These are phyloP conservation scores for Boehmeria nivea DNA, from an alignment of 306 rosid genomes.

Conservation along the genomic window DNA sequence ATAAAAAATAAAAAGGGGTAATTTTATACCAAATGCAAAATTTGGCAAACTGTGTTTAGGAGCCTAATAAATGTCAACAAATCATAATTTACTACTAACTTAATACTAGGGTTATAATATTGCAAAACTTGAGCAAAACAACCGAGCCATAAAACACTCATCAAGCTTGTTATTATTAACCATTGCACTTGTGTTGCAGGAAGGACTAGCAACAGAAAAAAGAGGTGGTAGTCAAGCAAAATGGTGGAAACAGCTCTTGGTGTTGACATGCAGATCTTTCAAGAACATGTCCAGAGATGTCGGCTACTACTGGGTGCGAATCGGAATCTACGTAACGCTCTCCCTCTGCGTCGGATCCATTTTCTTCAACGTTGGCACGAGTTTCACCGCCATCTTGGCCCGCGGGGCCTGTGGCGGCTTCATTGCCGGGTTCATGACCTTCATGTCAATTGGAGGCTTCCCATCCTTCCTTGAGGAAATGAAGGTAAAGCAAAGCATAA, in stretches of 20 bases:
- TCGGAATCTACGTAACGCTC: constrained; percentile 46
- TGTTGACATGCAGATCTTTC: constrained; percentile 65
- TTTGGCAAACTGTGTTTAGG: too few relatives aligned
- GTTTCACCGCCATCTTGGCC: constrained; percentile 59
- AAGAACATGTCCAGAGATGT: constrained; percentile 85
- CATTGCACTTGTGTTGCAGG: constrained; percentile 28
- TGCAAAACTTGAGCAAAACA: too few relatives aligned
- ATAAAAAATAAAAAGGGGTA: too few relatives aligned
- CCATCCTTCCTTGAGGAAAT: constrained; percentile 94
- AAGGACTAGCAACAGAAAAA: constrained; percentile 35
- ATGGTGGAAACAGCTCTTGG: constrained; percentile 83
- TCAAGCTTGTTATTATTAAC: too few relatives aligned
- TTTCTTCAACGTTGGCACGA: constrained; percentile 56
- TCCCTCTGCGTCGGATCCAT: constrained; percentile 72
- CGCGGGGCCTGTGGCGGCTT: constrained; percentile 87
- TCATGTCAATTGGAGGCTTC: constrained; percentile 93
- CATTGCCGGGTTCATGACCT: constrained; percentile 86
- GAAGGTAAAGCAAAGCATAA: constrained; percentile 42
- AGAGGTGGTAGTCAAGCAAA: constrained; percentile 46
- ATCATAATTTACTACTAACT: too few relatives aligned
- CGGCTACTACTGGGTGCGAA: constrained; percentile 91
- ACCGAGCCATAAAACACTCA: too few relatives aligned
- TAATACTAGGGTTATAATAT: too few relatives aligned
- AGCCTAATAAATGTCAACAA: too few relatives aligned
- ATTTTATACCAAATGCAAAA: too few relatives aligned